phyloP scores from a whole-genome alignment of 2,329 filamentous ascomycete species.

The Ophiosphaerella korrae region DNA sequence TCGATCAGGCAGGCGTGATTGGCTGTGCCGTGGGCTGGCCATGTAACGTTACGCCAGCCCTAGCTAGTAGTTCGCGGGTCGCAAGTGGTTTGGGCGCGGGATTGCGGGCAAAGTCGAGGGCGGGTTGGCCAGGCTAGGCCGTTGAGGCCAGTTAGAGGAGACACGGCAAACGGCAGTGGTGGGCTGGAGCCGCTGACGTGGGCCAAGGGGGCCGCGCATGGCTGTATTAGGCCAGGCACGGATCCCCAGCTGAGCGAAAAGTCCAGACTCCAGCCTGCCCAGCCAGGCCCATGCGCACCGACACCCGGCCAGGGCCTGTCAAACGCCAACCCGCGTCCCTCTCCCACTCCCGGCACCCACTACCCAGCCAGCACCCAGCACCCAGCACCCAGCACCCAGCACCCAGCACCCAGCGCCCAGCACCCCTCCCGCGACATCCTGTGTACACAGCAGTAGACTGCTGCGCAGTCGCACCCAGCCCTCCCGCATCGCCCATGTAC shows the following conservation, averaged over 20 bases:
- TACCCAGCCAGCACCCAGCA: too few species aligned
- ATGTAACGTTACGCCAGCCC: background rate
- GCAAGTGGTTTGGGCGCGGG: background rate
- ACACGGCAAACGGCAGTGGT: too few species aligned
- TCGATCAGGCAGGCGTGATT: background rate
- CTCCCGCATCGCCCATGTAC: too few species aligned
- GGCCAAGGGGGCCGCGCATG: background rate
- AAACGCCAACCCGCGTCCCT: background rate
- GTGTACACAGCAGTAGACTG: too few species aligned
- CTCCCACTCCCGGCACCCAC: too few species aligned
- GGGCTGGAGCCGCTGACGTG: constrained; percentile 15
- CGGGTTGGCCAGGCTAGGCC: constrained; percentile 10
- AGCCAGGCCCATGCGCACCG: constrained; percentile 3
- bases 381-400: too few species aligned
- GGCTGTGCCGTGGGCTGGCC: background rate
- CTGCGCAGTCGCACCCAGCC: too few species aligned
- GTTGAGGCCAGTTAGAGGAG: background rate
- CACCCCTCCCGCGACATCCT: too few species aligned
- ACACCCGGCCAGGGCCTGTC: constrained; percentile 3
- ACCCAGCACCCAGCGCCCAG: too few species aligned
- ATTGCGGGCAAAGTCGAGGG: constrained; percentile 3
- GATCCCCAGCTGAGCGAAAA: background rate
- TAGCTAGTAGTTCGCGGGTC: background rate
- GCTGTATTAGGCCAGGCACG: background rate
- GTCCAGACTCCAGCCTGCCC: too few species aligned